Evolutionary conservation across 75 land plant genomes (phyloP).

Genomic region (Isoetes taiwanensis): DNA sequence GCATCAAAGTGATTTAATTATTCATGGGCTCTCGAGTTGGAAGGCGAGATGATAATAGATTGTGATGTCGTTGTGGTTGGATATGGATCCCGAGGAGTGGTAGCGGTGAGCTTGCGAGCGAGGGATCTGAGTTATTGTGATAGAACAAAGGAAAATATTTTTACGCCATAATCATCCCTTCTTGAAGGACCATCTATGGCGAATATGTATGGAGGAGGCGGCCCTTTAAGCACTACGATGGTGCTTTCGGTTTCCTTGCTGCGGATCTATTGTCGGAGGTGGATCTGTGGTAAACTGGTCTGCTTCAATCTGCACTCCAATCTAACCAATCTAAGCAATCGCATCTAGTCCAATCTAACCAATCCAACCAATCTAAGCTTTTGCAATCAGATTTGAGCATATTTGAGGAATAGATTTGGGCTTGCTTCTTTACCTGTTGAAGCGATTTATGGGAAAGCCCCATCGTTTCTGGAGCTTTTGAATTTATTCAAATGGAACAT

Average conservation of each 20-base stretch:
- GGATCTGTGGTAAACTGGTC: conserved; percentile 85
- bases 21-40: too few species aligned
- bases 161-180: conserved; percentile 24
- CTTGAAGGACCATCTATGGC: conserved; percentile 59
- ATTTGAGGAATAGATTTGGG: too few species aligned
- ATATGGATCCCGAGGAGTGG: conserved; percentile 85
- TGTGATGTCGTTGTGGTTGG: conserved; percentile 80
- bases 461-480: too few species aligned
- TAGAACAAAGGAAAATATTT: conserved; percentile 74
- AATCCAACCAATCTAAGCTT: too few species aligned
- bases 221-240: conserved; percentile 33
- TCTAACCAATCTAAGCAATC: too few species aligned
- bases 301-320: conserved; percentile 51
- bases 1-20: too few species aligned
- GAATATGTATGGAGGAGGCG: conserved; percentile 42
- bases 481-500: too few species aligned
- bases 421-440: too few species aligned
- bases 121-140: conserved; percentile 53
- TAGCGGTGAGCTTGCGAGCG: conserved; percentile 52
- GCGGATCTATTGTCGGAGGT: conserved; percentile 69
- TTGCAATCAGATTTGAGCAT: too few species aligned
- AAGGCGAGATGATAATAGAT: conserved; percentile 30
- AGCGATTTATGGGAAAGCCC: too few species aligned
- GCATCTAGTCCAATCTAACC: too few species aligned
- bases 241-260: conserved; percentile 33